phyloP scores from a whole-genome alignment of 2,329 filamentous ascomycete genomes.

The Clarireedia sp. region DNA sequence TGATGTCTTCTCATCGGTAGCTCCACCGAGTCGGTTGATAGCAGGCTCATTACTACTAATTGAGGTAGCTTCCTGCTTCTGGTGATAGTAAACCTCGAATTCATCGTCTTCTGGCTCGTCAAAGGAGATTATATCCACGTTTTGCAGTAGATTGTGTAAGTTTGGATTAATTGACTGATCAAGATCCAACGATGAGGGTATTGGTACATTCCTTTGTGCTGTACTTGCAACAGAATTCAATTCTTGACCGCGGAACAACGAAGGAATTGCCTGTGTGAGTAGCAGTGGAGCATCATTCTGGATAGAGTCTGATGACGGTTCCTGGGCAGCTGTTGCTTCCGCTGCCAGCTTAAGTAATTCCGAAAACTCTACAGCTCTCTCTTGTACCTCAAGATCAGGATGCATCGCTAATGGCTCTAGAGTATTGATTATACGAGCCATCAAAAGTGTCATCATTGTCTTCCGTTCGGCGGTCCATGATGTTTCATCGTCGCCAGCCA shows the following conservation, averaged over 20 bases:
- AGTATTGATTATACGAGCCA: conserved; percentile 74
- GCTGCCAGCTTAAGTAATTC: conserved; percentile 81
- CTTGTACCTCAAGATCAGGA: conserved; percentile 87
- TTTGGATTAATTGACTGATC: conserved; percentile 75
- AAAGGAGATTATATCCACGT: conserved; percentile 43
- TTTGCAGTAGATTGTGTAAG: conserved; percentile 55
- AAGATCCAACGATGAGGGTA: conserved; percentile 68
- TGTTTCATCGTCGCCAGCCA: conserved; percentile 56
- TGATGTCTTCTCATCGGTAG: conserved; percentile 36
- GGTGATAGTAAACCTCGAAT: conserved; percentile 55
- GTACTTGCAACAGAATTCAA: conserved; percentile 76
- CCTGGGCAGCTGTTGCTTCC: conserved; percentile 68
- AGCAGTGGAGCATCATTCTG: conserved; percentile 69
- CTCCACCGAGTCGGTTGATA: conserved; percentile 43
- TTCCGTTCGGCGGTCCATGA: conserved; percentile 69
- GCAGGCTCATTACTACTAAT: conserved; percentile 46
- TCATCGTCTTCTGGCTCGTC: conserved; percentile 52
- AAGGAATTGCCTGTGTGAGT: conserved; percentile 83
- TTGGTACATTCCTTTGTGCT: conserved; percentile 79
- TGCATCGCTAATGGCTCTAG: conserved; percentile 73
- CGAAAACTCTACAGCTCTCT: conserved; percentile 84
- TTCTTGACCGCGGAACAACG: conserved; percentile 77
- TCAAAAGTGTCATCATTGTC: conserved; percentile 65
- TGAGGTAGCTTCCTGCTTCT: conserved; percentile 35
- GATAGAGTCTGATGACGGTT: conserved; percentile 43